Evolutionary conservation across 306 rosid genomes (phyloP), one percentile per base, ranked within the genome.

Genomic region (Delonix regia): DNA sequence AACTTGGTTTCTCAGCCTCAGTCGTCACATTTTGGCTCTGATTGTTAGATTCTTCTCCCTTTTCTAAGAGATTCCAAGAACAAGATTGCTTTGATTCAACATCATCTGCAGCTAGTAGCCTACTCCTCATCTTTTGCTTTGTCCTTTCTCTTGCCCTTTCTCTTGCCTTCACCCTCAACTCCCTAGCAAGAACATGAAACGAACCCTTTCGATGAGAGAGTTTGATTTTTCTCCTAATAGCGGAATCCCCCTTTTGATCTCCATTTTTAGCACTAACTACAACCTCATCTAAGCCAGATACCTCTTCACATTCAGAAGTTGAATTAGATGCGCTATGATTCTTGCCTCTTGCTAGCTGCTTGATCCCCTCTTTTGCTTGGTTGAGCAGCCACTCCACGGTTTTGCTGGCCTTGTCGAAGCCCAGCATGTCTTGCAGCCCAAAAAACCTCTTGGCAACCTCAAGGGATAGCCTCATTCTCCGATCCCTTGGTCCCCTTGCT

Each of bases 371-470:
- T 63, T 80, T 85, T 5, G 98, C 81, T 90, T 90, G 5, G 66
- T 81, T 72, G 88, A 85, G 51, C 22, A 94, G 89, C 98, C 98
- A 94, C 18, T 94, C 98, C 8, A 94, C 87, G 75, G 98, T 94
- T 76, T 85, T 85, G 77, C 98, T 94, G 7, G 98, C 97, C 78
- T 88, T 94, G 87, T 94, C 97, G 78, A 89, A 89, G 85, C 97
- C 98, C 87, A 94, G 75, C 91, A 85, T 84, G 86, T 94, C 98
- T 77, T 94, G 98, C 68, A 94, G 97, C 83, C 92, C 94, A 15
- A 94, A 94, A 90, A 94, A 94, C 86, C 90, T 87, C 5, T 94
- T 73, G 9, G 98, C 91, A 0, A 92, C 88, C 22, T 89, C 92
- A 38, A 94, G 84, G 33, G 97, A 94, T 7, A 94, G 77, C 33